A percentile compares a stretch with the other conserved stretches of the same genome.
These are phyloP conservation scores for Mycena sp. DNA, from an alignment of 1,284 basidiomycete genomes.

Conservation along the genomic window DNA sequence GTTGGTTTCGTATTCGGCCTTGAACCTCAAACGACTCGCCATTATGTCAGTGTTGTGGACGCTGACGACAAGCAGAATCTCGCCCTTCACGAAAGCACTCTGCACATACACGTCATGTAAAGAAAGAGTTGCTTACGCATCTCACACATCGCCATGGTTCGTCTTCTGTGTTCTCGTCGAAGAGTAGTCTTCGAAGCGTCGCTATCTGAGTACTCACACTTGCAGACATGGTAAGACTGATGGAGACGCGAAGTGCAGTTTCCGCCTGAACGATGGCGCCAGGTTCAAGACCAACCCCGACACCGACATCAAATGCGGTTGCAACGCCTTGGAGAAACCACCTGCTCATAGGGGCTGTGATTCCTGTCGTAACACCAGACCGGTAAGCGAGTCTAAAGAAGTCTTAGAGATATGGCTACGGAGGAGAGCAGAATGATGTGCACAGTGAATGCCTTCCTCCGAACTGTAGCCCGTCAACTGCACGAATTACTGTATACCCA, in stretches of 20 bases:
- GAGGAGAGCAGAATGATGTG: constrained; percentile 37
- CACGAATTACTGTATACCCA: constrained; percentile 43
- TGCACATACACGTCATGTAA: background rate
- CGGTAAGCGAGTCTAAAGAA: constrained; percentile 62
- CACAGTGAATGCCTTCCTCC: constrained; percentile 74
- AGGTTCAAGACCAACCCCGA: constrained; percentile 62
- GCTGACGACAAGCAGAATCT: constrained; percentile 55
- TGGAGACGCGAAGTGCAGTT: constrained; percentile 72
- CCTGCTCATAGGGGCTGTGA: constrained; percentile 63
- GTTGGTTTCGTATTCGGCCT: constrained; percentile 61
- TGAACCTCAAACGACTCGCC: constrained; percentile 69
- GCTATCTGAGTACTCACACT: constrained; percentile 75
- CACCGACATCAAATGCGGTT: constrained; percentile 67
- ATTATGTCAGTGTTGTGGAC: constrained; percentile 74
- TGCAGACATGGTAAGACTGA: constrained; percentile 52
- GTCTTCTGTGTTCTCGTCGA: constrained; percentile 34
- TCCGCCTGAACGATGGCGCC: constrained; percentile 72
- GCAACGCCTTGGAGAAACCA: constrained; percentile 70
- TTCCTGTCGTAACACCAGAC: constrained; percentile 63
- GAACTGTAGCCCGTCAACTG: constrained; percentile 56
- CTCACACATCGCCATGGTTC: constrained; percentile 49
- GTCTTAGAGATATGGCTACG: background rate
- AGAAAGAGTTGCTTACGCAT: constrained; percentile 26
- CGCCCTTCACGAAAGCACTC: constrained; percentile 29
- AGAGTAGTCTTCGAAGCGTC: constrained; percentile 57